Conservation (phyloP, 257 asterid species). For the Scutellaria barbata region DNA sequence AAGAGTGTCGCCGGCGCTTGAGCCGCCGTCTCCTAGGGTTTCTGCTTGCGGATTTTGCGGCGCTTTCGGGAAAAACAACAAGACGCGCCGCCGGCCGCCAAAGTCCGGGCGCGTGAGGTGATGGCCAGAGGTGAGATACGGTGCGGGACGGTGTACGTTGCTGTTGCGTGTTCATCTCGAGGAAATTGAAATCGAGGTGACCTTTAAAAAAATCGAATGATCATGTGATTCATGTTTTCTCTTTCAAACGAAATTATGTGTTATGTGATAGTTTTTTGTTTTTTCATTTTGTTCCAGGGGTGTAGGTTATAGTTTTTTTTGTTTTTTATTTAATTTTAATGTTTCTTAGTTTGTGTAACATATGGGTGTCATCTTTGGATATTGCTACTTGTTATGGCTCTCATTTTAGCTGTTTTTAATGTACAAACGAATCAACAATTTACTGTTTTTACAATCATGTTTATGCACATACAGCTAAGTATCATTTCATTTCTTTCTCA, state of each 20-base stretch:
- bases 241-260: slow-evolving; percentile 10
- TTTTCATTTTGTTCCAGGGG: neutral
- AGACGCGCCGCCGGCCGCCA: slow-evolving; percentile 53
- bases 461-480: neutral
- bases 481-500: neutral
- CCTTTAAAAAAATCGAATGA: neutral
- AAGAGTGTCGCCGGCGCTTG: slow-evolving; percentile 47
- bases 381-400: no score
- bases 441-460: no score
- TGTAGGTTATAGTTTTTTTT: neutral
- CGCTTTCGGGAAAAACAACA: slow-evolving; percentile 40
- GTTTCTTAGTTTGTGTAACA: slow-evolving; percentile 29
- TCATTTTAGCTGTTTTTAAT: slow-evolving; percentile 1
- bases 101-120: slow-evolving; percentile 50
- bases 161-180: slow-evolving; percentile 25
- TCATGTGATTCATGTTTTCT: slow-evolving; percentile 5
- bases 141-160: slow-evolving; percentile 29
- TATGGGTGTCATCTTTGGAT: slow-evolving; percentile 24
- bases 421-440: slow-evolving; percentile 20
- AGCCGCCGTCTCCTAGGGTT: slow-evolving; percentile 61
- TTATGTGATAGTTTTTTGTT: neutral
- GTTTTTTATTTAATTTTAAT: neutral
- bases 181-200: slow-evolving; percentile 26
- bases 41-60: slow-evolving; percentile 53
- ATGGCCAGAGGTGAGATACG: slow-evolving; percentile 4